Evolutionary conservation across 805 yeast species (phyloP).

Genomic region (Ogataea populi-albae): DNA sequence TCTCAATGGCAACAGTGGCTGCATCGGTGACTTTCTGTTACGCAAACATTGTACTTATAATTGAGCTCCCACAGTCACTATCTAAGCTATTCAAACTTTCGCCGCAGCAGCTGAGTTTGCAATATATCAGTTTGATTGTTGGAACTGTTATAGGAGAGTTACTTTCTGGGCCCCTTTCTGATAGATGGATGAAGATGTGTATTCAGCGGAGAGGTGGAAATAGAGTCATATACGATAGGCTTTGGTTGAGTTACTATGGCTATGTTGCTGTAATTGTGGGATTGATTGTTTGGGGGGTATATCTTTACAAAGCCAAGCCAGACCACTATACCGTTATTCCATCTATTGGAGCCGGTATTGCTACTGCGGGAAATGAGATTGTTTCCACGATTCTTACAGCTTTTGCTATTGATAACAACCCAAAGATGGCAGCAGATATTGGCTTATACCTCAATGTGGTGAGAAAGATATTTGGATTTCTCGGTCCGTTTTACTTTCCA

Average conservation of each 20-base stretch:
- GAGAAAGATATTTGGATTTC: slow-evolving; percentile 5
- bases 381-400: slow-evolving; percentile 7
- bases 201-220: slow-evolving; percentile 1
- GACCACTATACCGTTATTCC: slow-evolving; percentile 5
- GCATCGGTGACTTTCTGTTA: slow-evolving; percentile 6
- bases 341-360: slow-evolving; percentile 5
- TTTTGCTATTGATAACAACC: slow-evolving; percentile 8
- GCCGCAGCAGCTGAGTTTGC: slow-evolving; percentile 6
- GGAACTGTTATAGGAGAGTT: slow-evolving; percentile 8
- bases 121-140: slow-evolving; percentile 5
- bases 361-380: slow-evolving; percentile 9
- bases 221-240: slow-evolving; percentile 7
- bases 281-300: slow-evolving; percentile 8
- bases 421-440: slow-evolving; percentile 5
- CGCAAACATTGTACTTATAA: slow-evolving; percentile 4
- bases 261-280: slow-evolving; percentile 4
- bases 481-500: slow-evolving; percentile 7
- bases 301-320: slow-evolving; percentile 4
- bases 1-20: slow-evolving; percentile 3
- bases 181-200: slow-evolving; percentile 6
- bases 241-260: slow-evolving; percentile 7
- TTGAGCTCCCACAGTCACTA: slow-evolving; percentile 7
- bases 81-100: slow-evolving; percentile 1
- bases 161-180: slow-evolving; percentile 8
- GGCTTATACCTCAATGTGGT: slow-evolving; percentile 6